Evolutionary conservation across 2,329 filamentous ascomycete species (phyloP), one percentile per base, ranked within the genome.

Genomic region (Geosmithia morbida): DNA sequence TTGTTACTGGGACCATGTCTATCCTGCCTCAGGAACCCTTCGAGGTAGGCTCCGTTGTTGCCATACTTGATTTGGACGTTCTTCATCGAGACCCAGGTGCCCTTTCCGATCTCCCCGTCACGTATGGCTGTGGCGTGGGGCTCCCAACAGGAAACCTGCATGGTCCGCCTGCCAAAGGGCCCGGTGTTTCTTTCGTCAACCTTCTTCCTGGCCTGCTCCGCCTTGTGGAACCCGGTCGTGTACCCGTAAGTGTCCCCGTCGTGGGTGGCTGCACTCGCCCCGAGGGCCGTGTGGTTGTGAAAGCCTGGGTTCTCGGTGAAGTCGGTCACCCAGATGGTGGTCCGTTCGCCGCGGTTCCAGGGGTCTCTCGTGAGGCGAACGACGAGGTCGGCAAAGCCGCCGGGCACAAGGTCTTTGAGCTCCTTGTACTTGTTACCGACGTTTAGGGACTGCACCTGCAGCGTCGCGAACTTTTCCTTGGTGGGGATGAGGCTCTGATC

Each of bases 301-400:
- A 96, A 79, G 1, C 56, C 50, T 0, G 68, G 57, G 56, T 96
- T 87, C 46, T 76, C 66, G 0, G 87, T 94, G 60, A 89, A 95
- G 61, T 96, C 89, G 0, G 85, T 84, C 17, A 94, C 66, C 68
- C 88, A 88, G 0, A 95, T 52, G 5, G 78, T 76, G 13, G 75
- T 63, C 48, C 64, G 74, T 22, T 73, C 69, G 19, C 59, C 57
- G 7, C 54, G 18, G 29, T 69, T 63, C 42, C 61, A 69, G 0
- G 74, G 72, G 2, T 67, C 62, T 43, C 61, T 68, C 44, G 88
- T 73, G 2, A 94, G 77, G 57, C 89, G 75, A 2, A 76, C 87
- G 17, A 86, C 67, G 1, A 94, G 58, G 57, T 95, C 79, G 55
- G 74, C 78, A 57, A 82, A 94, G 0, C 55, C 67, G 14, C 62